Base-by-base conservation (phyloP, 331 rosid genomes). In the Rosa hybrid region DNA sequence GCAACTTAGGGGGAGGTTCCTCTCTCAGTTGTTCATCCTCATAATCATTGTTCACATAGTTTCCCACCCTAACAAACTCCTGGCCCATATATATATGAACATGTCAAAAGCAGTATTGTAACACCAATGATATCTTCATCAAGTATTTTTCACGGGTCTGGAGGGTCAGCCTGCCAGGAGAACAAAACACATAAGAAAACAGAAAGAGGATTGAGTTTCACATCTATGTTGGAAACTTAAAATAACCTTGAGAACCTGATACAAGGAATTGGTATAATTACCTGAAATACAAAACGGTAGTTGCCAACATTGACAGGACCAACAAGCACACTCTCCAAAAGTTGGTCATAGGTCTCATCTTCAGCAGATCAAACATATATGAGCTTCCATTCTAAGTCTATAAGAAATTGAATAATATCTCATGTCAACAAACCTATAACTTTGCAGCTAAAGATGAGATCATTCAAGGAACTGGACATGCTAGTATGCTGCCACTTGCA, bases 291-390 rank as follows among this genome's bases (percentile, higher is more conserved):
- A 75, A 95, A 95, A 64, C 94, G 93, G 76, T 91, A 95, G 82
- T 95, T 95, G 59, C 98, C 99, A 73, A 95, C 93, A 80, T 95
- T 95, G 80, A 93, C 96, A 62, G 97, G 98, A 79, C 98, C 97
- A 83, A 95, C 99, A 57, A 95, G 97, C 5, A 92, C 86, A 68
- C 86, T 83, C 72, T 83, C 86, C 42, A 83, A 50, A 12, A 83
- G 78, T 80, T 83, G 86, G 74, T 83, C 86, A 71, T 83, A 83
- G 0, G 78, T 83, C 81, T 83, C 86, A 60, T 83, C 86, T 79
- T 83, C 86, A 44, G 86, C 97, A 76, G 98, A 92, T 67, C 99
- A 98, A 53, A 95, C 99, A 23, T 95, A 95, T 60, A 81, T n/a
- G n/a, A n/a, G n/a, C n/a, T n/a, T n/a, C n/a, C n/a, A n/a, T n/a